These are phyloP conservation scores for Vanrija humicola DNA, from an alignment of 1,284 basidiomycete species.

Conservation along the genomic window DNA sequence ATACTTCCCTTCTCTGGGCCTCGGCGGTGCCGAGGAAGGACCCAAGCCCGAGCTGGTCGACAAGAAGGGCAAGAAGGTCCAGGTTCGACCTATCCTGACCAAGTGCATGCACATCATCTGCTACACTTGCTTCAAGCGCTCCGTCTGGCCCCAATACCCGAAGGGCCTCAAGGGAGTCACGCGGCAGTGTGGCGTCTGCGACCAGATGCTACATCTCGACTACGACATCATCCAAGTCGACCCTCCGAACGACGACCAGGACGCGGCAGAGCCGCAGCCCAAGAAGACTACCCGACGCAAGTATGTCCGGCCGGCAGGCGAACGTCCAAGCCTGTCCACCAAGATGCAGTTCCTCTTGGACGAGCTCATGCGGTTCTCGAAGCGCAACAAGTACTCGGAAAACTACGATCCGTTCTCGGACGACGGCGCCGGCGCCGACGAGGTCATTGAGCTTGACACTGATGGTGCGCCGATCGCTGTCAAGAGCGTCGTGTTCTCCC, in stretches of 20 bases:
- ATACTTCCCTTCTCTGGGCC: slow-evolving; percentile 44
- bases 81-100: slow-evolving; percentile 61
- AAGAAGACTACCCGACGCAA: slow-evolving; percentile 45
- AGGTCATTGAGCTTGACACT: slow-evolving; percentile 57
- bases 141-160: slow-evolving; percentile 74
- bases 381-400: slow-evolving; percentile 71
- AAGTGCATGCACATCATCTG: slow-evolving; percentile 93
- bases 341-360: slow-evolving; percentile 74
- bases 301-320: slow-evolving; percentile 66
- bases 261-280: slow-evolving; percentile 17
- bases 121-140: slow-evolving; percentile 69
- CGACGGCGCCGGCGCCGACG: slow-evolving; percentile 64
- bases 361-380: slow-evolving; percentile 72
- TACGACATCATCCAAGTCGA: slow-evolving; percentile 73
- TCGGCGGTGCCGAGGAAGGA: slow-evolving; percentile 54
- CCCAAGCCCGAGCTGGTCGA: slow-evolving; percentile 34
- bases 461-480: slow-evolving; percentile 53
- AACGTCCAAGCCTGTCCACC: slow-evolving; percentile 71
- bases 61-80: slow-evolving; percentile 32
- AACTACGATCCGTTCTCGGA: slow-evolving; percentile 63
- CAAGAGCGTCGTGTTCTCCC: slow-evolving; percentile 92
- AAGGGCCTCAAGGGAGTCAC: slow-evolving; percentile 58
- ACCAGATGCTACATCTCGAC: slow-evolving; percentile 57
- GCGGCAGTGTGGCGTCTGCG: slow-evolving; percentile 71
- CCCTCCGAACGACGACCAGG: slow-evolving; percentile 58